phyloP scores from a whole-genome alignment of 345 rosid genomes.

The Gossypium raimondii region DNA sequence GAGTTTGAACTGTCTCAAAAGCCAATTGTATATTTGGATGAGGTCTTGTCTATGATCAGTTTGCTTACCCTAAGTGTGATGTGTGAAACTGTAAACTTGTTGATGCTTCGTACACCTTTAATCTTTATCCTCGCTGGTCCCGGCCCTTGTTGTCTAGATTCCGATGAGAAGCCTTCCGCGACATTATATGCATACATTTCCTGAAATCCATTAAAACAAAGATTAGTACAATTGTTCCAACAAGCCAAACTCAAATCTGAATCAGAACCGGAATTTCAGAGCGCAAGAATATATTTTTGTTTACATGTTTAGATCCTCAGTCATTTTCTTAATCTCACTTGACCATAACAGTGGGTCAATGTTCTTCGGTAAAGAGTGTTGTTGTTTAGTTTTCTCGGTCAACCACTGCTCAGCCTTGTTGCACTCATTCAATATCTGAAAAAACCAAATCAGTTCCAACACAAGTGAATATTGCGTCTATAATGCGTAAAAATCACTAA shows the following conservation, averaged over 20 bases:
- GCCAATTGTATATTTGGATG: neutral
- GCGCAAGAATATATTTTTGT: neutral
- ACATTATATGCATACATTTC: neutral
- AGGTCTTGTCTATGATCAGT: conserved; percentile 2
- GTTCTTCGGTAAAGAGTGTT: conserved; percentile 10
- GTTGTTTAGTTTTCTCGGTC: conserved; percentile 9
- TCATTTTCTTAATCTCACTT: neutral
- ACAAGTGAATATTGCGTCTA: neutral
- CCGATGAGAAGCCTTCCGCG: neutral
- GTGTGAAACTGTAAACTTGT: neutral
- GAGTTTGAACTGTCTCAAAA: neutral
- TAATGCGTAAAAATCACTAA: neutral
- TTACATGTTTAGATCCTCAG: conserved; percentile 9
- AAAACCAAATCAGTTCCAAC: neutral
- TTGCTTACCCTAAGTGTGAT: neutral
- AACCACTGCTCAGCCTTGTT: conserved; percentile 12
- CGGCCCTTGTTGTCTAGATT: neutral
- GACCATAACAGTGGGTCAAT: conserved; percentile 3
- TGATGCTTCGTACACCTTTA: neutral
- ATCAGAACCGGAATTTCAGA: neutral
- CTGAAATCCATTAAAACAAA: neutral
- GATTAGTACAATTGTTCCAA: neutral
- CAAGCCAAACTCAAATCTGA: neutral
- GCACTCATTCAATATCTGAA: conserved; percentile 6
- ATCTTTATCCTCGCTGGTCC: neutral